phyloP scores from a whole-genome alignment of 495 filamentous ascomycete genomes.

The Penicillium odoratum region DNA sequence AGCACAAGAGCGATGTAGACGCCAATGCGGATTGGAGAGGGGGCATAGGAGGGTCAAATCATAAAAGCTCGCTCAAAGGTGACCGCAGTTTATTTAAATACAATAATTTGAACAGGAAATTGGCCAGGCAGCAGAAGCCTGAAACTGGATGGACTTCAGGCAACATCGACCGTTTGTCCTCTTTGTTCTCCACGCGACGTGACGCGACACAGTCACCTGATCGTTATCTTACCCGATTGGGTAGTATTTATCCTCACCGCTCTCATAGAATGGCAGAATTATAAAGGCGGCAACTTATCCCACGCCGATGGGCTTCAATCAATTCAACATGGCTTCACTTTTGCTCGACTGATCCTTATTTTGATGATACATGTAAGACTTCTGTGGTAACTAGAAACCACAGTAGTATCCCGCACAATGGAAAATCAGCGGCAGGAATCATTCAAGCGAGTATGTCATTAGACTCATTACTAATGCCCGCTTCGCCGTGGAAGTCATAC shows the following conservation, averaged over 20 bases:
- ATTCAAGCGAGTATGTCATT: conserved; percentile 38
- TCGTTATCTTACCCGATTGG: conserved; percentile 3
- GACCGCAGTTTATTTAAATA: neutral
- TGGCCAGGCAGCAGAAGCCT: conserved; percentile 13
- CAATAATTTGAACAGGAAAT: neutral
- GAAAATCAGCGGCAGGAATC: conserved; percentile 41
- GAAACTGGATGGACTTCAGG: conserved; percentile 1
- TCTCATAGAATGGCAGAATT: conserved; percentile 3
- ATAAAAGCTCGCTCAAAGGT: too few species aligned
- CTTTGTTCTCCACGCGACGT: conserved; percentile 35
- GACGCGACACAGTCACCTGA: conserved; percentile 43
- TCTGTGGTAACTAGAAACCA: neutral
- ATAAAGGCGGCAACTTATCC: conserved; percentile 5
- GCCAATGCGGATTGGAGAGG: conserved; percentile 19
- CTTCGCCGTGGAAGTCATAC: conserved; percentile 1
- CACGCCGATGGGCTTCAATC: neutral
- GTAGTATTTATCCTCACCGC: neutral
- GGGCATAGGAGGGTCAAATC: conserved; percentile 32
- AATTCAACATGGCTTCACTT: neutral
- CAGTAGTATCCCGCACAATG: conserved; percentile 20
- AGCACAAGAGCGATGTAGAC: conserved; percentile 23
- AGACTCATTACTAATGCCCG: neutral
- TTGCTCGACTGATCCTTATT: neutral
- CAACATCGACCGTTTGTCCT: conserved; percentile 15
- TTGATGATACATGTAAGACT: neutral